Evolutionary conservation across 2,329 filamentous ascomycete genomes (phyloP).

Genomic region (Epichloe baconii): DNA sequence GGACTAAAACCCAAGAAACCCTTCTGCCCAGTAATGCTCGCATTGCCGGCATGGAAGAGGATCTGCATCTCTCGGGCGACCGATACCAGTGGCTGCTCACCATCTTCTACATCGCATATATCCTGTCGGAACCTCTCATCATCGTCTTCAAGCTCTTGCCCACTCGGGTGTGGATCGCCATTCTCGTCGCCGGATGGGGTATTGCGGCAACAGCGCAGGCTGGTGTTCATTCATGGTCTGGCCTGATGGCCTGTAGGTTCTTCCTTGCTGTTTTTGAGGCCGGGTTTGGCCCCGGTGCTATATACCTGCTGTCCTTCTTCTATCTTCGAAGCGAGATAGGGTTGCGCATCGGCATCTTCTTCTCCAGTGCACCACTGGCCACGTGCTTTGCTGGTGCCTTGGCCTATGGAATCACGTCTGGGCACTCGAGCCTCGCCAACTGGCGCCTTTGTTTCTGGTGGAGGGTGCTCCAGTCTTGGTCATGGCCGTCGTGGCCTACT

Average conservation of each 20-base stretch:
- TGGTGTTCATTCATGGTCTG: constrained; percentile 31
- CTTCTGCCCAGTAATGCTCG: constrained; percentile 9
- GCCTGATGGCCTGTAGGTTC: constrained; percentile 30
- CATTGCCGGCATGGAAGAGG: constrained; percentile 10
- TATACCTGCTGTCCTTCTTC: constrained; percentile 23
- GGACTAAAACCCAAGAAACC: neutral
- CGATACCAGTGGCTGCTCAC: constrained; percentile 12
- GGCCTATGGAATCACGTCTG: constrained; percentile 51
- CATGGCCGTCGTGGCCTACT: constrained; percentile 17
- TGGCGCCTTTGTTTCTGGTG: constrained; percentile 56
- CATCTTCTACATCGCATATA: constrained; percentile 13
- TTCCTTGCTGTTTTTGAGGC: constrained; percentile 23
- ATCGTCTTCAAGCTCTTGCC: constrained; percentile 6
- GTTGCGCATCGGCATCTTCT: constrained; percentile 24
- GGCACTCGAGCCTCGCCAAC: constrained; percentile 38
- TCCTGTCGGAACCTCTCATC: constrained; percentile 8
- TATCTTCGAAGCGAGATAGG: constrained; percentile 22
- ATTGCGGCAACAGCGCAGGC: constrained; percentile 24
- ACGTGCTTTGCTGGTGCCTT: constrained; percentile 54
- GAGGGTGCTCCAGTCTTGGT: constrained; percentile 22
- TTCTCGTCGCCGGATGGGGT: constrained; percentile 7
- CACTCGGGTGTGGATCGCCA: constrained; percentile 3
- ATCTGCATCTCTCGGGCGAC: constrained; percentile 9
- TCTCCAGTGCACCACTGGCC: constrained; percentile 49
- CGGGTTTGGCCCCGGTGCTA: constrained; percentile 19